Conservation (phyloP, 1,284 basidiomycete genomes). For the Microbotryum violaceum region DNA sequence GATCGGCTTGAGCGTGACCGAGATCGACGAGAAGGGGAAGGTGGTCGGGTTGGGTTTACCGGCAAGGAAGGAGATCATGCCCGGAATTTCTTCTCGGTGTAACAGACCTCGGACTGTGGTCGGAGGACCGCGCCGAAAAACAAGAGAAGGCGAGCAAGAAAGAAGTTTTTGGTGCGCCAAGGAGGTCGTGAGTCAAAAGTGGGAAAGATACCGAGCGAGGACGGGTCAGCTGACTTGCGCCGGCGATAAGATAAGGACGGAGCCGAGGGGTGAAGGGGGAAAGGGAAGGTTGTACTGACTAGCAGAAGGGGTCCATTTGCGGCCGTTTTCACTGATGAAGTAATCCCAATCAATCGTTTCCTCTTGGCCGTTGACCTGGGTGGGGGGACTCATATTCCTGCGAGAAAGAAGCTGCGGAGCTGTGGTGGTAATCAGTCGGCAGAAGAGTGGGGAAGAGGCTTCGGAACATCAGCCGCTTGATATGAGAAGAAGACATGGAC, state of each 20-base stretch:
- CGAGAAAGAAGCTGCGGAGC: no score
- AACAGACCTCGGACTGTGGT: conserved; percentile 55
- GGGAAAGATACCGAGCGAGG: no score
- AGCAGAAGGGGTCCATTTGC: conserved; percentile 34
- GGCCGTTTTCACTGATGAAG: conserved; percentile 34
- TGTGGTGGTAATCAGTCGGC: no score
- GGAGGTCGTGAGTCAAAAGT: no score
- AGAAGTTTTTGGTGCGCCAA: neutral
- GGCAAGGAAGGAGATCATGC: conserved; percentile 66
- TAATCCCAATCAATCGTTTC: conserved; percentile 27
- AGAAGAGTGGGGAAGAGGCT: no score
- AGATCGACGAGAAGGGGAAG: conserved; percentile 65
- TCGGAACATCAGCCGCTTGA: no score
- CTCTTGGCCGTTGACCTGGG: no score
- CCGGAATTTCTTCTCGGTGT: conserved; percentile 66
- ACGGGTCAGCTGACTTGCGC: no score
- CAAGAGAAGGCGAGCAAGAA: neutral
- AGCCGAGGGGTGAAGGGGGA: neutral
- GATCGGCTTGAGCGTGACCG: conserved; percentile 26
- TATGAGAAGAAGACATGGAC: no score
- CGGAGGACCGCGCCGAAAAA: neutral
- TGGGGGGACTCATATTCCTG: no score
- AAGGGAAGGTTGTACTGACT: conserved; percentile 31
- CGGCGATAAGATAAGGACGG: neutral
- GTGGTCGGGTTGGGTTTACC: conserved; percentile 73